Evolutionary conservation across 2,329 filamentous ascomycete species (phyloP), one percentile per base, ranked within the genome.

Genomic region (Cladosporium oxysporum): DNA sequence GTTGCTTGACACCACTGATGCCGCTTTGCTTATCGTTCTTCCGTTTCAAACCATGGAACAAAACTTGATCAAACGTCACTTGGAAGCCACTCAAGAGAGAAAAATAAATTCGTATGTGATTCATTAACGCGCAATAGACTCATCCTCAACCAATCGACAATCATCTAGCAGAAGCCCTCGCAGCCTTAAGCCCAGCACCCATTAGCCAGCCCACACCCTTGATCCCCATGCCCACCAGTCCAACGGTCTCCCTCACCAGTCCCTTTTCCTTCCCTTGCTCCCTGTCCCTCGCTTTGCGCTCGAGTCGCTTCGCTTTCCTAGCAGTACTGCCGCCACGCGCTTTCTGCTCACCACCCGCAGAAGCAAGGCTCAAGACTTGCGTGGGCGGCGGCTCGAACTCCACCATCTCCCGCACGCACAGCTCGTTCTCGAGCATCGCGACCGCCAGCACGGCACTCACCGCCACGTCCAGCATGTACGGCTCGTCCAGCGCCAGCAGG

Each of bases 391-490:
- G 69, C n/a, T 69, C 75, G 59, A 78, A 77, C 4, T 70, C 71
- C 29, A 76, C 65, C 37, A 67, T 67, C 44, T 74, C 71, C 12
- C 59, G 33, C 6, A 64, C 61, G 1, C 68, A 58, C 6, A 70
- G 71, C 0, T 77, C 75, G 18, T 78, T 76, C 72, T 83, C 82
- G 14, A 81, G 78, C 0, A 82, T 76, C 0, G 80, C 81, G 49
- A 82, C 79, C 18, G 80, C 78, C 33, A 83, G 71, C 12, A 83
- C 71, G 0, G 81, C 76, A 3, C 74, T 75, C 5, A 81, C 74
- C 1, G 77, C 76, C 1, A 81, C 81, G 67, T 83, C 82, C 60
- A 82, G 74, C 52, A 83, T 75, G 70, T 81, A 82, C 5, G 77
- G 74, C 63, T 79, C 80, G n/a, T 79, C 78, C 65, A 83, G 75